These are phyloP conservation scores for Penicillium italicum DNA, from an alignment of 2,329 filamentous ascomycete species.

Conservation along the genomic window DNA sequence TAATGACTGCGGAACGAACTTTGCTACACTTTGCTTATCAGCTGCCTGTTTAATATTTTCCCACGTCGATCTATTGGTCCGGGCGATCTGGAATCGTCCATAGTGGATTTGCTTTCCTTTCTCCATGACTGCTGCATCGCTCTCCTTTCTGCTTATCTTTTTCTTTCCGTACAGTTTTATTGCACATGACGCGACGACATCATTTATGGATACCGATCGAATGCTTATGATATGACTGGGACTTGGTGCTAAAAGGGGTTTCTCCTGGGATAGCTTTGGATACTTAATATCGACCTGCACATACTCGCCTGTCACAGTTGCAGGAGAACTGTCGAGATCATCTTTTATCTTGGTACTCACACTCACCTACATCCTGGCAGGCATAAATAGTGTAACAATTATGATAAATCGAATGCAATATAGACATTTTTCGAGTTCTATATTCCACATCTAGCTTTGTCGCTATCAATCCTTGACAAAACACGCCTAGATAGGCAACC, in stretches of 20 bases:
- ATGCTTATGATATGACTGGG: conserved; percentile 1
- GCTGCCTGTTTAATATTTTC: background rate
- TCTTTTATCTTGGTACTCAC: background rate
- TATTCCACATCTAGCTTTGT: background rate
- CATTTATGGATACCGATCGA: background rate
- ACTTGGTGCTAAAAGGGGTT: background rate
- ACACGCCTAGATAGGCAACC: background rate
- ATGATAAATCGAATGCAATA: background rate
- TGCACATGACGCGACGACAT: conserved; percentile 19
- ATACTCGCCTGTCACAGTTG: background rate
- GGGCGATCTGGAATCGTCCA: conserved; percentile 13
- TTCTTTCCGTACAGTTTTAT: background rate
- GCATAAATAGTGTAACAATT: background rate
- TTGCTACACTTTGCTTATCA: background rate
- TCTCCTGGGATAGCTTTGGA: conserved; percentile 11
- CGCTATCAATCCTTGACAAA: background rate
- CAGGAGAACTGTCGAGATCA: background rate
- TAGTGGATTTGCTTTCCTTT: background rate
- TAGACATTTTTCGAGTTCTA: background rate
- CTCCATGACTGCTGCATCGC: background rate
- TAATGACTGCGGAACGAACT: background rate
- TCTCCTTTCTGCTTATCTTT: background rate
- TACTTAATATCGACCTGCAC: conserved; percentile 14
- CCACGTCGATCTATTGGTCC: background rate
- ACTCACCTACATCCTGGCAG: background rate